Evolutionary conservation across 805 yeast species (phyloP), one percentile per base, ranked within the genome.

Genomic region (Kazachstania viticola): DNA sequence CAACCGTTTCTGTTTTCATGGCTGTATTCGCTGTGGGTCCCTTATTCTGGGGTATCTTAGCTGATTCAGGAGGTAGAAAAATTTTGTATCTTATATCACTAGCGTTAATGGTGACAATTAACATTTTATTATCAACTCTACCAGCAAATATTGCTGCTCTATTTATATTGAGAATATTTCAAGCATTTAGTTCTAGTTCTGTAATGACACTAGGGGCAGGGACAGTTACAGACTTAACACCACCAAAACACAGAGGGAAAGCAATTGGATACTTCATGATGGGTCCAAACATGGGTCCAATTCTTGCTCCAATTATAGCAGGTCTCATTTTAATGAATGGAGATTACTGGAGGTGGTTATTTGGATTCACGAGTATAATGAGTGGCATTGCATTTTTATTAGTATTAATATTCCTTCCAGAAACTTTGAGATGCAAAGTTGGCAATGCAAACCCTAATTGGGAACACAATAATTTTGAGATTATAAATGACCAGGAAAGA

Each of bases 181-280:
- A 79, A 45, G 88, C 85, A 2, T 64, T 85, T 46, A 93, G 94
- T 23, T 94, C 91, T 0, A 72, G 83, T 37, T 78, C 88, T 2
- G 95, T 85, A 0, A 93, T 85, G 51, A 73, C 93, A 14, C 78
- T 83, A 18, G 95, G 95, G 1, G 94, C 95, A 0, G 95, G 94
- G 2, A 81, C 94, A 0, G 75, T 85, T 14, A 73, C 83, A 18
- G 96, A 85, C 51, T 54, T 85, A 21, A 77, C 67, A 38, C 64
- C 71, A 7, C 75, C 78, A 14, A 64, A 69, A 19, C 69, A 75
- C 41, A 63, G 95, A 45, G 95, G 94, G 2, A 61, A 68, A 9
- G 88, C 93, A 2, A 76, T 85, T 69, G 91, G 94, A 0, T 66
- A 76, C 34, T 85, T 75, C 44, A 85, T 84, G 64, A 55, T 85